Evolutionary conservation across 164 flowering plant genomes (phyloP).

Genomic region (Tinospora cordifolia): DNA sequence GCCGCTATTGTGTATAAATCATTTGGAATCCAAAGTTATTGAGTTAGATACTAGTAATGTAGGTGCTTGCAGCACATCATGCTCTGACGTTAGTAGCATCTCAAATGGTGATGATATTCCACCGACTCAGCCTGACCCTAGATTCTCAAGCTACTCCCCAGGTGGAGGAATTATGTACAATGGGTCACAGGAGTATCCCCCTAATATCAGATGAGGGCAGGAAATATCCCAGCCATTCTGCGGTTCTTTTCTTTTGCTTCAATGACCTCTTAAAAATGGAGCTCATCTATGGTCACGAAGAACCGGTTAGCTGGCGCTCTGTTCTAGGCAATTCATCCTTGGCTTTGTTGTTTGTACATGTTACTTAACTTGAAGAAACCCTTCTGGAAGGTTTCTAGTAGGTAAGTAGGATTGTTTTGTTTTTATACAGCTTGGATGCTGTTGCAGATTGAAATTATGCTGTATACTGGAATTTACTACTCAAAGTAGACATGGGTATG

Average conservation of each 20-base stretch:
- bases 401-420: not conserved
- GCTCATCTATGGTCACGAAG: not conserved
- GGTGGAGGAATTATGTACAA: slow-evolving; percentile 24
- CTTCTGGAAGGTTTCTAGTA: not conserved
- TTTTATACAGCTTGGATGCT: not conserved
- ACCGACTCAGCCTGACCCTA: slow-evolving; percentile 27
- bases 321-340: slow-evolving; percentile 84
- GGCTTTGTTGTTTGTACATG: slow-evolving; percentile 43
- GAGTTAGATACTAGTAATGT: slow-evolving; percentile 18
- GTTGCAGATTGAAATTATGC: not conserved
- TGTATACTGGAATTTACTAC: not conserved
- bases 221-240: slow-evolving; percentile 2
- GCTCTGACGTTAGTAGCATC: slow-evolving; percentile 24
- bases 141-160: slow-evolving; percentile 31
- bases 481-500: not conserved
- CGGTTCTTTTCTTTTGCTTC: not conserved
- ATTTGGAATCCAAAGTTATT: slow-evolving; percentile 20
- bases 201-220: slow-evolving; percentile 41
- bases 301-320: slow-evolving; percentile 12
- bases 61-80: slow-evolving; percentile 24
- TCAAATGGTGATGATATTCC: slow-evolving; percentile 20
- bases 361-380: not conserved
- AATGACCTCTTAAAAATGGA: not conserved
- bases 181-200: slow-evolving; percentile 36
- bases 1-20: slow-evolving; percentile 13